Conservation (phyloP, 2,329 filamentous ascomycete species). For the Blastomyces gilchristii region DNA sequence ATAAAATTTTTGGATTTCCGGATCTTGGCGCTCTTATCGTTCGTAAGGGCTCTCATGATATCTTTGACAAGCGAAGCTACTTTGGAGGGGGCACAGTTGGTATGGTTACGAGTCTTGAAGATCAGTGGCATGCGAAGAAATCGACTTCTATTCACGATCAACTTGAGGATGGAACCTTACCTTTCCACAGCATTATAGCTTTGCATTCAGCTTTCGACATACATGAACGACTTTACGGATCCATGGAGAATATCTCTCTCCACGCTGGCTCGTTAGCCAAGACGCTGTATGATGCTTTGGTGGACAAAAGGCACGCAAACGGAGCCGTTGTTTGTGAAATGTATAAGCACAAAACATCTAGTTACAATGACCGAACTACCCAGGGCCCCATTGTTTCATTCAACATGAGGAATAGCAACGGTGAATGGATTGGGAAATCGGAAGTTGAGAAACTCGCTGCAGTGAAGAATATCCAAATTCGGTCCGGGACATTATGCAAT, state of each 20-base stretch:
- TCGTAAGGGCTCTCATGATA: conserved; percentile 54
- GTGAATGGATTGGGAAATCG: conserved; percentile 66
- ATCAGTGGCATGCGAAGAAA: conserved; percentile 76
- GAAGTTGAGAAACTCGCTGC: conserved; percentile 82
- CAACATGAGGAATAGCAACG: conserved; percentile 60
- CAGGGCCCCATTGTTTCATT: conserved; percentile 74
- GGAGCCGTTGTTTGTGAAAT: conserved; percentile 54
- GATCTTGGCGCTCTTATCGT: conserved; percentile 81
- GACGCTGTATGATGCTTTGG: conserved; percentile 50
- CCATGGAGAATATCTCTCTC: conserved; percentile 56
- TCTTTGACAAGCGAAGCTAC: conserved; percentile 61
- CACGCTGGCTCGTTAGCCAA: conserved; percentile 60
- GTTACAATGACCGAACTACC: conserved; percentile 35
- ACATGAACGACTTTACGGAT: conserved; percentile 59
- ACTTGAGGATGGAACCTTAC: conserved; percentile 83
- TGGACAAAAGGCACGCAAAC: conserved; percentile 58
- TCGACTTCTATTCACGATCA: conserved; percentile 61
- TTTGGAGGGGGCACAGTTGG: conserved; percentile 95
- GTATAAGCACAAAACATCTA: conserved; percentile 42
- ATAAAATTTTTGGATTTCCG: conserved; percentile 97
- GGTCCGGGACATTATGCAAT: conserved; percentile 85
- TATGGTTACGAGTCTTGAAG: conserved; percentile 66
- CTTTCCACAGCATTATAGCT: conserved; percentile 82
- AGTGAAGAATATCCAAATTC: conserved; percentile 68
- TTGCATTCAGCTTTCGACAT: conserved; percentile 62